phyloP scores from a whole-genome alignment of 805 yeast genomes.

The Torulaspora indica region DNA sequence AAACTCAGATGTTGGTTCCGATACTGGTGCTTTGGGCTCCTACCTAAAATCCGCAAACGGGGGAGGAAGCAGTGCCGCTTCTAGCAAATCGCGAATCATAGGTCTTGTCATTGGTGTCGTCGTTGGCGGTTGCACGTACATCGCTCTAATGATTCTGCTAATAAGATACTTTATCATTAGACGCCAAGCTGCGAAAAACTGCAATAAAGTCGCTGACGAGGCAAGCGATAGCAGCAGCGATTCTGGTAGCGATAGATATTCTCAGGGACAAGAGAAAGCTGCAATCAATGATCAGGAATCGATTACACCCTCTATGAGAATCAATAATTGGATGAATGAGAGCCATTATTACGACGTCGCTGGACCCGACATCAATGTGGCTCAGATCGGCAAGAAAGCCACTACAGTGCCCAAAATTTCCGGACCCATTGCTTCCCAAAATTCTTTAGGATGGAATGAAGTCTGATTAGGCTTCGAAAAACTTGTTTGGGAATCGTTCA shows the following conservation, averaged over 20 bases:
- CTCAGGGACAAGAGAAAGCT: constrained; percentile 16
- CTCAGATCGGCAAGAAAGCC: constrained; percentile 10
- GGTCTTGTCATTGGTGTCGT: constrained; percentile 83
- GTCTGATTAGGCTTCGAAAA: constrained; percentile 15
- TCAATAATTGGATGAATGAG: constrained; percentile 35
- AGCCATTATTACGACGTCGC: constrained; percentile 22
- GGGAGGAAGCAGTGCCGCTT: constrained; percentile 17
- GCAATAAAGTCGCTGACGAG: constrained; percentile 21
- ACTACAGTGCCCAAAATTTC: constrained; percentile 46
- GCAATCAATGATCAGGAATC: constrained; percentile 17
- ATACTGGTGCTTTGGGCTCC: constrained; percentile 16
- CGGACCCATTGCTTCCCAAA: constrained; percentile 63
- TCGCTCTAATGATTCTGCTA: constrained; percentile 53
- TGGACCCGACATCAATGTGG: constrained; percentile 15
- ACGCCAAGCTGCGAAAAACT: constrained; percentile 18
- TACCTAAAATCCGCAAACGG: constrained; percentile 26
- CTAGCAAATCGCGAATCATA: constrained; percentile 47
- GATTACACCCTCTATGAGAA: constrained; percentile 29
- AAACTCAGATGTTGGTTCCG: neutral
- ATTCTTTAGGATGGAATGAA: constrained; percentile 65
- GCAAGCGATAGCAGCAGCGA: constrained; percentile 17
- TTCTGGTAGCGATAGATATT: constrained; percentile 8
- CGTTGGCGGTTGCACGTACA: constrained; percentile 65
- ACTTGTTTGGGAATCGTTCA: too few relatives aligned
- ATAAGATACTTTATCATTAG: constrained; percentile 48